These are phyloP conservation scores for Podila verticillata DNA, from an alignment of 192 early-diverging fungal species.

Conservation along the genomic window DNA sequence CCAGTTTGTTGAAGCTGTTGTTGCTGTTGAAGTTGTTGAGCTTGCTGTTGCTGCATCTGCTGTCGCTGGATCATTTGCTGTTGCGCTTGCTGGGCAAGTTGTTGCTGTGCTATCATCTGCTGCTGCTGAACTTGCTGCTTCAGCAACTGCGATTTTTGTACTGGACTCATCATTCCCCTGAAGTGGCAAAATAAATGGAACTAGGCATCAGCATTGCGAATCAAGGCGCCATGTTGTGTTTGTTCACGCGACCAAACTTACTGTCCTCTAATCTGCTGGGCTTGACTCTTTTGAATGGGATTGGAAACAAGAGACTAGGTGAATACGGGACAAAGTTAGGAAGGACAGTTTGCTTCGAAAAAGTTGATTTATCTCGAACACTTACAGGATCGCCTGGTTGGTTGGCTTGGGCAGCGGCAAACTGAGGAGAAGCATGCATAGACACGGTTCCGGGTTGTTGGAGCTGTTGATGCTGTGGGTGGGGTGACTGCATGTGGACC, in stretches of 20 bases:
- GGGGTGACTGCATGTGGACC: slow-evolving; percentile 35
- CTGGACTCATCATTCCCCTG: slow-evolving; percentile 26
- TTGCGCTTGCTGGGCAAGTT: slow-evolving; percentile 24
- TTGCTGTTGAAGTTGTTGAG: slow-evolving; percentile 22
- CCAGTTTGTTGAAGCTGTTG: slow-evolving; percentile 16
- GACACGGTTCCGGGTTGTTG: slow-evolving; percentile 13
- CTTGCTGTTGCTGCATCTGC: slow-evolving; percentile 19
- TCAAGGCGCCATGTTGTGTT: no score
- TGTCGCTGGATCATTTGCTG: slow-evolving; percentile 9
- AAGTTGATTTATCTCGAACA: not conserved
- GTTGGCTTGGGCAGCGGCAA: slow-evolving; percentile 16
- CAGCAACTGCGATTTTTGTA: slow-evolving; percentile 5
- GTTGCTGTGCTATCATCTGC: slow-evolving; percentile 15
- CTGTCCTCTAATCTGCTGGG: not conserved
- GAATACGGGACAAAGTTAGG: not conserved
- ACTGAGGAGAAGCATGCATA: slow-evolving; percentile 37
- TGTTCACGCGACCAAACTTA: slow-evolving; percentile 1
- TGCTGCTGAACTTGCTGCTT: slow-evolving; percentile 17
- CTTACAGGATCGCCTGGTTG: slow-evolving; percentile 32
- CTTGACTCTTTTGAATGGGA: not conserved
- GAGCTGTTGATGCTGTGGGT: slow-evolving; percentile 20
- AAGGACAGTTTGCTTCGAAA: not conserved
- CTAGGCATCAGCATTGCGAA: not conserved
- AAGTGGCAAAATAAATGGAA: not conserved
- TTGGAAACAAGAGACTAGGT: not conserved